These are phyloP conservation scores for Blastocystis sp. DNA, from an alignment of 352 stramenopile species.

Conservation along the genomic window DNA sequence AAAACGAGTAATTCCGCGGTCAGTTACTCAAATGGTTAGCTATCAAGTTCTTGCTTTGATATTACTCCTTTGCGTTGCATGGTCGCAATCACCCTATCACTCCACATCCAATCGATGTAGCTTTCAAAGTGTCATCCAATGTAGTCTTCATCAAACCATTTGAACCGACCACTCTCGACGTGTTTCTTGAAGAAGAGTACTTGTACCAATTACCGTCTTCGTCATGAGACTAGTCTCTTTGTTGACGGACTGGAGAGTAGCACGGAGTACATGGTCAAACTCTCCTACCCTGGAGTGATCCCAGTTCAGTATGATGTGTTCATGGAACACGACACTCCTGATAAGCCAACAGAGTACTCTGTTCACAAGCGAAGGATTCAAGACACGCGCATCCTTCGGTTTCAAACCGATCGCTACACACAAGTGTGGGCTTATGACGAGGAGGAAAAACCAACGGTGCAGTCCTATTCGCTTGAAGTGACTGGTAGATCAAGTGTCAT, in stretches of 20 bases:
- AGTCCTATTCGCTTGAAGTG: not conserved
- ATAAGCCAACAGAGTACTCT: not conserved
- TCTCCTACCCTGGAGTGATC: slow-evolving; percentile 25
- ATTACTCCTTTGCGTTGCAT: no score
- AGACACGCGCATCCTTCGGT: not conserved
- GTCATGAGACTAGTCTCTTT: not conserved
- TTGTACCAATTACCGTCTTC: not conserved
- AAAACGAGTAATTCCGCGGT: no score
- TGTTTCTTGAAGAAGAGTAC: slow-evolving; percentile 12
- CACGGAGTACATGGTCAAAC: not conserved
- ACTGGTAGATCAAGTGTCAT: not conserved
- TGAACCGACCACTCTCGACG: not conserved
- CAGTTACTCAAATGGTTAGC: no score
- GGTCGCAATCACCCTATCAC: no score
- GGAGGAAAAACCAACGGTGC: not conserved
- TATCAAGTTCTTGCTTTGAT: no score
- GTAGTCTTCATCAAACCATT: slow-evolving; percentile 6
- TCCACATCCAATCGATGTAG: not conserved
- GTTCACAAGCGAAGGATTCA: slow-evolving; percentile 8
- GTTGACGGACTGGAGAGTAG: not conserved
- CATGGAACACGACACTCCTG: not conserved
- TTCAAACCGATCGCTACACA: not conserved
- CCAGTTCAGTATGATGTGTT: slow-evolving; percentile 21
- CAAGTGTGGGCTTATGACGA: no score
- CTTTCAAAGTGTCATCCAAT: no score